Percentiles rank a stretch among this genome's conserved stretches.
Evolutionary conservation across 371 early-diverging fungal genomes (phyloP).

Genomic region (Mortierella sp.): DNA sequence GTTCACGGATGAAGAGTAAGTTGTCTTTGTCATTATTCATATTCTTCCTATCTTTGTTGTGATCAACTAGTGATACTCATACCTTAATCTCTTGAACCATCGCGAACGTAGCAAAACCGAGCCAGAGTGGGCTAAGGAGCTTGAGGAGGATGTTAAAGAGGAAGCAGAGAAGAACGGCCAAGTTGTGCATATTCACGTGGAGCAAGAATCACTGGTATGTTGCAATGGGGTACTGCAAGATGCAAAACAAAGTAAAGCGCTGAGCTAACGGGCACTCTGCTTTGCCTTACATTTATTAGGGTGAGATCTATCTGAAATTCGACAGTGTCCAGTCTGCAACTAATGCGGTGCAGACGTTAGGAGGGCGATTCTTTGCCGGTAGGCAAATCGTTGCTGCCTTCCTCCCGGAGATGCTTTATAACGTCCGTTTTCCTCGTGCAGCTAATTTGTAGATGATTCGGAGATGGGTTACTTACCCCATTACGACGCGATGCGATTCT

Average conservation of each 20-base stretch:
- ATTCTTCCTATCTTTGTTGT: not conserved
- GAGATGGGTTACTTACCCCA: not conserved
- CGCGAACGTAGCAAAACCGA: constrained; percentile 79
- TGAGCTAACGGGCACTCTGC: not conserved
- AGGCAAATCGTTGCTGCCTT: constrained; percentile 80
- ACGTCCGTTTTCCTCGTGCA: constrained; percentile 72
- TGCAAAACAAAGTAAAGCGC: not conserved
- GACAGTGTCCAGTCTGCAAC: constrained; percentile 73
- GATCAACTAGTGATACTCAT: not conserved
- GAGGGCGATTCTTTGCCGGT: constrained; percentile 88
- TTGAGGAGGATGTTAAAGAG: constrained; percentile 86
- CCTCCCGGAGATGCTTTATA: constrained; percentile 78
- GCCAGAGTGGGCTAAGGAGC: constrained; percentile 88
- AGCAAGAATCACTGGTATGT: constrained; percentile 73
- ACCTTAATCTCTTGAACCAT: constrained; percentile 2
- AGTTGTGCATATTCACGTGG: constrained; percentile 83
- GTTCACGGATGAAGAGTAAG: constrained; percentile 93
- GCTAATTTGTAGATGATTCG: constrained; percentile 56
- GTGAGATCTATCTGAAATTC: constrained; percentile 90
- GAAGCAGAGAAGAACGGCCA: constrained; percentile 89
- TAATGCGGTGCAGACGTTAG: constrained; percentile 74
- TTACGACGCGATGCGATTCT: not conserved
- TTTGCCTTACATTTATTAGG: constrained; percentile 53
- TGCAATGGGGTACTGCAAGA: not conserved
- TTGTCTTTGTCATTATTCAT: not conserved